Evolutionary conservation across 2,329 filamentous ascomycete genomes (phyloP), one percentile per base, ranked within the genome.

Genomic region (Pezicula carpinea): DNA sequence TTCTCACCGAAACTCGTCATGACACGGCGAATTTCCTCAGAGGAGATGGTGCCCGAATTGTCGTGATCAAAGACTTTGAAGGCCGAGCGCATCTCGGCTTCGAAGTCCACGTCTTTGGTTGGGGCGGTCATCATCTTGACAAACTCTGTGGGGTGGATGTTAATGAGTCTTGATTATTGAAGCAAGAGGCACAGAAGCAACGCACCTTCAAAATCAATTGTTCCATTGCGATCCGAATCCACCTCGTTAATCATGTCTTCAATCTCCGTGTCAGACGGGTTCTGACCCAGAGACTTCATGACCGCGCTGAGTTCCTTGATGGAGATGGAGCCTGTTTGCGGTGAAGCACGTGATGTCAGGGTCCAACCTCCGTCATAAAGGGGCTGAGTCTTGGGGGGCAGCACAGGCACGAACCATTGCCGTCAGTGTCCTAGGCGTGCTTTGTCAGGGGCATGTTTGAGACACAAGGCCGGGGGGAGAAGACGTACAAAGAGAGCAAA

Each of bases 241-340:
- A 82, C 79, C 66, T 84, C 80, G 67, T 80, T 81, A 69, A 83
- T 80, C 70, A 84, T 81, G 64, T 84, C 79, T 63, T 80, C 74
- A 45, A 83, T 71, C 66, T 84, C 80, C 47, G 74, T 73, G 54
- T 80, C 76, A 66, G 75, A 78, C 50, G 80, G 77, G 64, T 81
- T 80, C 59, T 82, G 75, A 59, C 79, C 79, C 33, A 83, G 76
- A 48, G 76, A 79, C 62, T 73, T 72, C 79, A 83, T 83, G 56
- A 83, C 78, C 44, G 75, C 76, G 62, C 79, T 79, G 45, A 83
- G 72, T 65, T 83, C 80, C 58, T 75, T 75, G 60, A 77, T 79
- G 51, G 79, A 82, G 69, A 83, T 83, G 64, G 80, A 76, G 52
- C 79, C 79, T 81, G 36, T 14, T 14, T n/a, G 11, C n/a, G 32